phyloP scores from a whole-genome alignment of 2,329 filamentous ascomycete genomes.

The Trichoderma aggressivum region DNA sequence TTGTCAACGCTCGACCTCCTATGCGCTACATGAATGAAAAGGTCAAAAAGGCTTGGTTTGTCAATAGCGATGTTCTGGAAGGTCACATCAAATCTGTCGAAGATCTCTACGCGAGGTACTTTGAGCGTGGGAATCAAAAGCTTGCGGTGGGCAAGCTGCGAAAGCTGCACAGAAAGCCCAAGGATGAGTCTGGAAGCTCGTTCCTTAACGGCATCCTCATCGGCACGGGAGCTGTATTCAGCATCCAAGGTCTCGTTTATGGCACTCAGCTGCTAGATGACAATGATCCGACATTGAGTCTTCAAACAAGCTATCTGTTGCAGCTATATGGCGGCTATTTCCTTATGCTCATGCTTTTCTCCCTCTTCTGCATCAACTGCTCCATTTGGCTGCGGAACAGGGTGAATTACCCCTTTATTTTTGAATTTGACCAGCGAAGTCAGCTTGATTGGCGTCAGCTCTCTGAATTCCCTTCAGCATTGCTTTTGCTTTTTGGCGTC shows the following conservation, averaged over 20 bases:
- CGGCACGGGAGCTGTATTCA: conserved; percentile 64
- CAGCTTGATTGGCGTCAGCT: conserved; percentile 87
- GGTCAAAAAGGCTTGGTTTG: conserved; percentile 87
- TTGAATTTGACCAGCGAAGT: conserved; percentile 88
- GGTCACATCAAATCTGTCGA: conserved; percentile 76
- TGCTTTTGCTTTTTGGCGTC: conserved; percentile 73
- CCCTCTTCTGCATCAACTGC: conserved; percentile 83
- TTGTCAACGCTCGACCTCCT: conserved; percentile 71
- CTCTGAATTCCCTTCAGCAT: conserved; percentile 80
- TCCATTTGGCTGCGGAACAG: conserved; percentile 77
- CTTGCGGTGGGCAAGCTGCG: conserved; percentile 84
- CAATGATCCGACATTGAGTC: conserved; percentile 44
- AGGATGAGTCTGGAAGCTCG: conserved; percentile 54
- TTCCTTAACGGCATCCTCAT: conserved; percentile 65
- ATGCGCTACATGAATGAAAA: conserved; percentile 86
- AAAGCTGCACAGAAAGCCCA: conserved; percentile 59
- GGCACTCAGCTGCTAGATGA: conserved; percentile 52
- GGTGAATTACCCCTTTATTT: conserved; percentile 95
- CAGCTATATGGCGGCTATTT: conserved; percentile 96
- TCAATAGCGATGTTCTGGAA: conserved; percentile 82
- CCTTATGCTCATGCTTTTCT: conserved; percentile 72
- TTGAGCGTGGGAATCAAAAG: conserved; percentile 90
- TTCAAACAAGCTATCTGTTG: conserved; percentile 65
- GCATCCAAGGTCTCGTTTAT: conserved; percentile 62
- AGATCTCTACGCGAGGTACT: conserved; percentile 90